These are phyloP conservation scores for Cinnamomum chago DNA, from an alignment of 164 flowering plant species.

Conservation along the genomic window DNA sequence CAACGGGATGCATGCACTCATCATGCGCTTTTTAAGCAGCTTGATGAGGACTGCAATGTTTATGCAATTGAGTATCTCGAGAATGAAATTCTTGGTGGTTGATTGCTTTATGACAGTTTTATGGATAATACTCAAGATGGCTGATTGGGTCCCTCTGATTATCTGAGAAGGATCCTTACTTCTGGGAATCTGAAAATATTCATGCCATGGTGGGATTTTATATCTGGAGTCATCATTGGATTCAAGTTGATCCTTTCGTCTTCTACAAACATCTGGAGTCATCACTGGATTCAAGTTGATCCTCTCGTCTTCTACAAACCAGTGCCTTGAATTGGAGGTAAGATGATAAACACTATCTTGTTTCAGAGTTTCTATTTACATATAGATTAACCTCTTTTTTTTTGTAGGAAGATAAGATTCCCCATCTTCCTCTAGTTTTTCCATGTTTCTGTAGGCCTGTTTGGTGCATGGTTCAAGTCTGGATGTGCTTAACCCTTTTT, in stretches of 20 bases:
- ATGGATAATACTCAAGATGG: not conserved
- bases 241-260: not conserved
- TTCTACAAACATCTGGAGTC: not conserved
- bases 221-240: not conserved
- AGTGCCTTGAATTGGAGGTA: conserved; percentile 1
- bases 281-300: not conserved
- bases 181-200: not conserved
- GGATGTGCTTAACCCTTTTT: too few relatives aligned
- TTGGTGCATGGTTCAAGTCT: too few relatives aligned
- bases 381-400: too few relatives aligned
- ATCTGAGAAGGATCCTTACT: not conserved
- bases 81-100: conserved; percentile 17
- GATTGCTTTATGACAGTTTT: not conserved
- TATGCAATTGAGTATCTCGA: conserved; percentile 38
- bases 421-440: too few relatives aligned
- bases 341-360: not conserved
- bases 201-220: not conserved
- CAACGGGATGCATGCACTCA: conserved; percentile 58
- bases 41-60: conserved; percentile 26
- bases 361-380: too few relatives aligned
- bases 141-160: not conserved
- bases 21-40: conserved; percentile 42
- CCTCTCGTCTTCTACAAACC: not conserved
- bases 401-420: too few relatives aligned
- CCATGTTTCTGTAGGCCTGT: too few relatives aligned